These are phyloP conservation scores for Comarum palustre DNA, from an alignment of 306 rosid genomes.

Conservation along the genomic window DNA sequence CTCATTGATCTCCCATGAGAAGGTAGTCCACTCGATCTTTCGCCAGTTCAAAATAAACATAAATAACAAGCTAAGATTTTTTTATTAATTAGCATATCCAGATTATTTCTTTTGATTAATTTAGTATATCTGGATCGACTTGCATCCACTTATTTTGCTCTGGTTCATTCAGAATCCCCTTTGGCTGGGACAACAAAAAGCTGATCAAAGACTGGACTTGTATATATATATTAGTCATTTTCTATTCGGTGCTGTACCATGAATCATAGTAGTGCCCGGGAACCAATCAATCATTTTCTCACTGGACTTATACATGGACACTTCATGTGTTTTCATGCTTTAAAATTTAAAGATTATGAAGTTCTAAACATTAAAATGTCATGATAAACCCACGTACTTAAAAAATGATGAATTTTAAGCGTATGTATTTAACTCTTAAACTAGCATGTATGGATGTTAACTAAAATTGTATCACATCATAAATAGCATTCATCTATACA, in stretches of 20 bases:
- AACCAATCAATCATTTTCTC: conserved; percentile 25
- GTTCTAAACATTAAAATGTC: too few relatives aligned
- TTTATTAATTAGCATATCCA: neutral
- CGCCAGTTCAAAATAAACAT: neutral
- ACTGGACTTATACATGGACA: too few relatives aligned
- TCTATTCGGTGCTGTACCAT: conserved; percentile 22
- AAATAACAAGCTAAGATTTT: neutral
- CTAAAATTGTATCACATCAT: too few relatives aligned
- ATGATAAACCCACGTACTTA: too few relatives aligned
- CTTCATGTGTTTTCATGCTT: too few relatives aligned
- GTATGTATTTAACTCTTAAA: too few relatives aligned
- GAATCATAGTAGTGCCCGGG: conserved; percentile 25
- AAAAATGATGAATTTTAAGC: too few relatives aligned
- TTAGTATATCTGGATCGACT: neutral
- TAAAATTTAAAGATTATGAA: too few relatives aligned
- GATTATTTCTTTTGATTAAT: neutral
- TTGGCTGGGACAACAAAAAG: neutral
- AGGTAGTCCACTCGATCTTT: neutral
- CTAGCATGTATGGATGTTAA: too few relatives aligned
- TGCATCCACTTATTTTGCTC: neutral
- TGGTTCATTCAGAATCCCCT: neutral
- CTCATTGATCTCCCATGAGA: too few relatives aligned
- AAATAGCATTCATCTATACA: too few relatives aligned
- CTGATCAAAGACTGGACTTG: neutral
- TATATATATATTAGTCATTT: neutral